These are phyloP conservation scores for Phytophthora brassicae DNA, from an alignment of 352 stramenopile genomes.

Conservation along the genomic window DNA sequence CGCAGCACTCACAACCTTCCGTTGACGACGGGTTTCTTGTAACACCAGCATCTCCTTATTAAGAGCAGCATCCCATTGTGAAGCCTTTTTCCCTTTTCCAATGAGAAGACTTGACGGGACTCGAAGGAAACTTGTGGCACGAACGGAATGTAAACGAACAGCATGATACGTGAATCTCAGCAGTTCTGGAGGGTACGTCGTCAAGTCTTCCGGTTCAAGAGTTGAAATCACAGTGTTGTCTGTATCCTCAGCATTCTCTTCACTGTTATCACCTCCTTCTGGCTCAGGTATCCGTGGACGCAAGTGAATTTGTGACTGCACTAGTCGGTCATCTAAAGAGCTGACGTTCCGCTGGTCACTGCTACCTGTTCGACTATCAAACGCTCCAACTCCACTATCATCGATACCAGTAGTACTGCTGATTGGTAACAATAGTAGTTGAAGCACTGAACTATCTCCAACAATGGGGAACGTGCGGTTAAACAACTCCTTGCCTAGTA, in stretches of 20 bases:
- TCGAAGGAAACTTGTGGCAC: conserved; percentile 62
- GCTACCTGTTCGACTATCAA: conserved; percentile 6
- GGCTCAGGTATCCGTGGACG: conserved; percentile 7
- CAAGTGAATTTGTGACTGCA: conserved; percentile 24
- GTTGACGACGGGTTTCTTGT: conserved; percentile 56
- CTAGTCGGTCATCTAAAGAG: conserved; percentile 34
- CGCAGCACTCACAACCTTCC: conserved; percentile 28
- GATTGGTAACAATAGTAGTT: conserved; percentile 64
- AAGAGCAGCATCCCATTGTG: conserved; percentile 47
- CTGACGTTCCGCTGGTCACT: conserved; percentile 33
- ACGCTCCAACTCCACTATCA: conserved; percentile 5
- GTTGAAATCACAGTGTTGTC: conserved; percentile 9
- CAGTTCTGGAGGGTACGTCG: conserved; percentile 41
- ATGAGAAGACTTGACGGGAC: conserved; percentile 44
- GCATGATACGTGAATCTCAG: conserved; percentile 59
- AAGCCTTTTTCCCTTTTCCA: conserved; percentile 18
- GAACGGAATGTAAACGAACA: conserved; percentile 54
- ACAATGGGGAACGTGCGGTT: conserved; percentile 57
- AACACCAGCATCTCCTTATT: conserved; percentile 54
- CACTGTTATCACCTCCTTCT: conserved; percentile 9
- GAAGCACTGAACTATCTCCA: conserved; percentile 58
- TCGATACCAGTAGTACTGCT: conserved; percentile 17
- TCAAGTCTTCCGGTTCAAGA: conserved; percentile 8
- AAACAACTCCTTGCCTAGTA: conserved; percentile 62
- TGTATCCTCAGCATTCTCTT: conserved; percentile 14